Conservation (phyloP, 108 stramenopile species). For the Nitzschia sp. region DNA sequence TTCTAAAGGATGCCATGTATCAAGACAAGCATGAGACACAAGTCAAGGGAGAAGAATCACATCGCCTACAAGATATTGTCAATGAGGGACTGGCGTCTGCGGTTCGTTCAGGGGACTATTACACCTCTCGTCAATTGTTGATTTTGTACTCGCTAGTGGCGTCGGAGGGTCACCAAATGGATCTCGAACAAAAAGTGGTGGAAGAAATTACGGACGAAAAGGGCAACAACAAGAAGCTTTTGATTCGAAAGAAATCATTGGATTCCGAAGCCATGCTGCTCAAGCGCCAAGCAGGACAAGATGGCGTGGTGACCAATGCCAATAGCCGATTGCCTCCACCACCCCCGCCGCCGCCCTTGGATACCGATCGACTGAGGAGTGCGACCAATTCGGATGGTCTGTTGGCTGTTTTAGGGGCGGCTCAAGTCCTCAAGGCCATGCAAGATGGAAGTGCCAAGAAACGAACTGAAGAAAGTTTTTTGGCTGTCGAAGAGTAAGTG, state of each 20-base stretch:
- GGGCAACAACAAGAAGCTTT: not conserved
- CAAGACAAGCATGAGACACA: conserved; percentile 50
- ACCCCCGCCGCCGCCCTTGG: conserved; percentile 89
- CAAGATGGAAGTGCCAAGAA: conserved; percentile 79
- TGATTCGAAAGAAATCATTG: conserved; percentile 16
- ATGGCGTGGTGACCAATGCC: conserved; percentile 5
- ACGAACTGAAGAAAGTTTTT: conserved; percentile 69
- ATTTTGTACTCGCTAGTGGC: conserved; percentile 86
- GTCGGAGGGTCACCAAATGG: conserved; percentile 47
- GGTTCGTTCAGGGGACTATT: conserved; percentile 80
- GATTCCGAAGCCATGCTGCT: conserved; percentile 30
- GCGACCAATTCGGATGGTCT: conserved; percentile 90
- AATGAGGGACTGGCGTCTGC: conserved; percentile 86
- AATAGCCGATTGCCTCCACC: conserved; percentile 37
- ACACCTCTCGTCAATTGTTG: conserved; percentile 82
- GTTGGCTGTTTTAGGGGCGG: conserved; percentile 83
- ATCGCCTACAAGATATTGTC: conserved; percentile 84
- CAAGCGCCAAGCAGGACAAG: conserved; percentile 13
- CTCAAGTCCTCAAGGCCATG: conserved; percentile 82
- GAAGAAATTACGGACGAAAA: conserved; percentile 19
- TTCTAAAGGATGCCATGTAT: conserved; percentile 75
- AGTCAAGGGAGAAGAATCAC: conserved; percentile 31
- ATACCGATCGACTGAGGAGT: conserved; percentile 83
- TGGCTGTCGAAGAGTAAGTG: conserved; percentile 84
- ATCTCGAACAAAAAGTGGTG: not conserved